Evolutionary conservation across 805 yeast species (phyloP), one percentile per base, ranked within the genome.

Genomic region (Hanseniaspora thailandica): DNA sequence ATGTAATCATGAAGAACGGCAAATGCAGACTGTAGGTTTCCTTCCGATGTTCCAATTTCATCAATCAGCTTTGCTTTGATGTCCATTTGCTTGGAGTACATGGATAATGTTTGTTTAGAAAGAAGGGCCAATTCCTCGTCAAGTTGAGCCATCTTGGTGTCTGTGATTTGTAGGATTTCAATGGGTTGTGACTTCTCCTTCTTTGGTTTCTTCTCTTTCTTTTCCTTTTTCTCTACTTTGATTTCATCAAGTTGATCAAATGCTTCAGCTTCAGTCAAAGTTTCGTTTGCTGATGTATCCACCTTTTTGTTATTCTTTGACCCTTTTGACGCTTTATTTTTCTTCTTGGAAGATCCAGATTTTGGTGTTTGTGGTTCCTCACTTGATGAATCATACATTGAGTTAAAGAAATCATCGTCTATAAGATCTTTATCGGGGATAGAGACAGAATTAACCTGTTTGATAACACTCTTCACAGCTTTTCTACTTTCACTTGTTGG

Each of bases 71-170:
- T 26, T 13, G 46, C 19, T 13, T 43, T 43, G 12, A 43, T 26
- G 31, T 43, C 46, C 46, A 43, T 43, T 30, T 43, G 46, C 19
- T 19, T 20, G 22, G 46, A 43, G 35, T 43, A 43, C 31, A 28
- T 28, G 4, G 46, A 22, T 12, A 43, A 20, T 30, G 46, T 43
- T 30, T 43, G 34, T 20, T 26, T 19, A 15, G 46, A 43, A 12
- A 43, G 35, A 13, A 28, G 31, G 19, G 35, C 46, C 25, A 43
- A 5, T 17, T 43, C 31, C 23, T 43, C 25, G n/a, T 43, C 46
- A 9, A 43, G 10, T 5, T 43, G 9, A 9, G 30, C 5, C 46
- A 43, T 43, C 25, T 43, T 43, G 12, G 22, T 43, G 22, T 43
- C 35, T 8, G 34, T 30, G 19, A 19, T 26, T 10, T 30, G 31